Conservation (phyloP, 164 flowering plant species). For the Aristolochia fimbriata region DNA sequence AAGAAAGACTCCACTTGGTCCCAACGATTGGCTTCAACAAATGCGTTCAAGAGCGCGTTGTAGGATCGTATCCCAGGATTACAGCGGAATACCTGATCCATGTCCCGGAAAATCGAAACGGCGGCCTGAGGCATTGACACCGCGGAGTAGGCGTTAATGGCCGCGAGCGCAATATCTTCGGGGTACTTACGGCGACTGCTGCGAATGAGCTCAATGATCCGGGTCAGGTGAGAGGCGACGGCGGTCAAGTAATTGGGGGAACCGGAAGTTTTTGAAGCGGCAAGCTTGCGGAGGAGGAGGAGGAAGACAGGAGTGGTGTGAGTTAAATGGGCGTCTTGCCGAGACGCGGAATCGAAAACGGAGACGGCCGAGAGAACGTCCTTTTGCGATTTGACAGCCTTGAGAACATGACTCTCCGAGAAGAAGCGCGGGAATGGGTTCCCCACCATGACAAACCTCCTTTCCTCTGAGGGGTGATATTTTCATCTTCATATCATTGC, state of each 20-base stretch:
- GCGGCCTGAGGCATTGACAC: conserved; percentile 47
- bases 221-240: conserved; percentile 29
- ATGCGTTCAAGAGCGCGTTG: conserved; percentile 58
- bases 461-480: too few species aligned
- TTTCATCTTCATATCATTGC: too few species aligned
- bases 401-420: conserved; percentile 37
- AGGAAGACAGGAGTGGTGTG: conserved; percentile 43
- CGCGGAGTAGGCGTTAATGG: conserved; percentile 42
- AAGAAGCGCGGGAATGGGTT: conserved; percentile 7
- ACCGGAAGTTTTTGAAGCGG: conserved; percentile 12
- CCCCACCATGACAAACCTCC: too few species aligned
- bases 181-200: conserved; percentile 42
- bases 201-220: conserved; percentile 40
- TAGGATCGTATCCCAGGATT: conserved; percentile 54
- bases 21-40: conserved; percentile 42
- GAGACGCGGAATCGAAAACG: conserved; percentile 49
- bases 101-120: conserved; percentile 38
- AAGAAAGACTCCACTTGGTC: conserved; percentile 50
- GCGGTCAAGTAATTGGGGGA: conserved; percentile 2
- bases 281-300: conserved; percentile 55
- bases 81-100: conserved; percentile 62
- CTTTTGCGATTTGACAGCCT: conserved; percentile 51
- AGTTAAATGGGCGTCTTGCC: conserved; percentile 24
- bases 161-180: conserved; percentile 60
- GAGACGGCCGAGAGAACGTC: conserved; percentile 44